A percentile compares a stretch with the other conserved stretches of the same genome.
These are phyloP conservation scores for Xylaria bambusicola DNA, from an alignment of 495 filamentous ascomycete species.

Conservation along the genomic window DNA sequence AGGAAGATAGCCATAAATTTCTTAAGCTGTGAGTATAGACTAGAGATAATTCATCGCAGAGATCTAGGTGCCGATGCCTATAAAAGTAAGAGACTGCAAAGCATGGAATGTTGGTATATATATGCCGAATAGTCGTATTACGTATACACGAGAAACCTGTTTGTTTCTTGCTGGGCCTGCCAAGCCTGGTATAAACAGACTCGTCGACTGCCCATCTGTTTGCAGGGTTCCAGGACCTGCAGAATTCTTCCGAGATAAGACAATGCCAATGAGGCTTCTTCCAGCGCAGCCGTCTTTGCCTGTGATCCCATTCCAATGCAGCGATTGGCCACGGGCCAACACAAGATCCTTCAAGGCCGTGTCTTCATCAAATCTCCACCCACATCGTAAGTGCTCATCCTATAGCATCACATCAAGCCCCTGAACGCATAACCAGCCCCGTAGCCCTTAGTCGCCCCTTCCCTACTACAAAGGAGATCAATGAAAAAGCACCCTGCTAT, in stretches of 20 bases:
- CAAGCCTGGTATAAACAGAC: constrained; percentile 23
- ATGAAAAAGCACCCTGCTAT: constrained; percentile 13
- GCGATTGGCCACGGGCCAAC: not conserved
- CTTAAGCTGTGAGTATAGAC: too few species aligned
- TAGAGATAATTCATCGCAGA: not conserved
- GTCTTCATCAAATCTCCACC: constrained; percentile 12
- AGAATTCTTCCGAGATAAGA: too few species aligned
- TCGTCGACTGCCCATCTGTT: constrained; percentile 28
- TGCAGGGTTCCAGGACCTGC: not conserved
- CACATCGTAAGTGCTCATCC: constrained; percentile 4
- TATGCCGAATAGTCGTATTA: constrained; percentile 29
- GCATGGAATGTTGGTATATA: constrained; percentile 1
- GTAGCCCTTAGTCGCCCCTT: not conserved
- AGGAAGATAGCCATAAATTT: too few species aligned
- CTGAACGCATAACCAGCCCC: constrained; percentile 1
- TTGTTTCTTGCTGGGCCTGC: constrained; percentile 17
- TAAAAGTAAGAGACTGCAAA: not conserved
- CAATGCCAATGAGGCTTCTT: too few species aligned
- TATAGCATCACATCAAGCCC: not conserved
- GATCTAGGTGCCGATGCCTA: not conserved
- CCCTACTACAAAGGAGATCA: constrained; percentile 10
- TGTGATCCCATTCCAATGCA: not conserved
- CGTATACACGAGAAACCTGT: constrained; percentile 21
- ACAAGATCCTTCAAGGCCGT: constrained; percentile 6
- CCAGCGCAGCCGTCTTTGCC: not conserved